A percentile compares a stretch with the other conserved stretches of the same genome.
phyloP scores from a whole-genome alignment of 2,329 filamentous ascomycete species.

The Ophiosphaerella narmari region DNA sequence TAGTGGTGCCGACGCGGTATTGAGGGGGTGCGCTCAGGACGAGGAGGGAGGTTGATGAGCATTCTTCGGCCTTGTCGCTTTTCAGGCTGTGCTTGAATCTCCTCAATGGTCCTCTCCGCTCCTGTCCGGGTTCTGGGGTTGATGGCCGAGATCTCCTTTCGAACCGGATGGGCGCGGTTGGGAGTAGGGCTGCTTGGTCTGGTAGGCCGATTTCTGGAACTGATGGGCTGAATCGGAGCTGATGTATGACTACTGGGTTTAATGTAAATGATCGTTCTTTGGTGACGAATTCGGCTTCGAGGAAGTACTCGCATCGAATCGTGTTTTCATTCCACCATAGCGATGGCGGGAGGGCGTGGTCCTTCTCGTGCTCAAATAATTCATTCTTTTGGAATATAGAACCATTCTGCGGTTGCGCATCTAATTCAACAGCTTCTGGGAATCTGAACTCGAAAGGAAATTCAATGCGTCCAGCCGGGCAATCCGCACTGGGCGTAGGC shows the following conservation, averaged over 20 bases:
- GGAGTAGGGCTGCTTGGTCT: constrained; percentile 2
- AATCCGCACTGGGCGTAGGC: constrained; percentile 14
- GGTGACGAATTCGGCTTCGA: constrained; percentile 21
- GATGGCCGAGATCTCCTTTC: constrained; percentile 15
- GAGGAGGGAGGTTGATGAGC: constrained; percentile 16
- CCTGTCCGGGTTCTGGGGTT: constrained; percentile 9
- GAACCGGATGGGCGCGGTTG: constrained; percentile 14
- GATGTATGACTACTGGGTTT: constrained; percentile 19
- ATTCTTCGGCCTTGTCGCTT: constrained; percentile 12
- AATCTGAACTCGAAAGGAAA: constrained; percentile 32
- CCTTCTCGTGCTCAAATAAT: constrained; percentile 15
- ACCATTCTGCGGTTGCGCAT: constrained; percentile 11
- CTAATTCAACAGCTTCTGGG: constrained; percentile 18
- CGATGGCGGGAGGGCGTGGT: constrained; percentile 23
- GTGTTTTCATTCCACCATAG: constrained; percentile 21
- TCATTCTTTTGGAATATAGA: constrained; percentile 8
- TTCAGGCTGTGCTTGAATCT: constrained; percentile 12
- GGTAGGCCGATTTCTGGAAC: constrained; percentile 11
- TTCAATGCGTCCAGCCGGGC: constrained; percentile 18
- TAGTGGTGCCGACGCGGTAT: constrained; percentile 16
- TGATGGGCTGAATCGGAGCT: constrained; percentile 23
- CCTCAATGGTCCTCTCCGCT: constrained; percentile 8
- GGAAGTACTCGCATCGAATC: constrained; percentile 22
- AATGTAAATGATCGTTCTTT: constrained; percentile 18
- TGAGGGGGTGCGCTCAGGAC: constrained; percentile 13